phyloP scores from a whole-genome alignment of 2,329 filamentous ascomycete species.

The Graphilbum sp. region DNA sequence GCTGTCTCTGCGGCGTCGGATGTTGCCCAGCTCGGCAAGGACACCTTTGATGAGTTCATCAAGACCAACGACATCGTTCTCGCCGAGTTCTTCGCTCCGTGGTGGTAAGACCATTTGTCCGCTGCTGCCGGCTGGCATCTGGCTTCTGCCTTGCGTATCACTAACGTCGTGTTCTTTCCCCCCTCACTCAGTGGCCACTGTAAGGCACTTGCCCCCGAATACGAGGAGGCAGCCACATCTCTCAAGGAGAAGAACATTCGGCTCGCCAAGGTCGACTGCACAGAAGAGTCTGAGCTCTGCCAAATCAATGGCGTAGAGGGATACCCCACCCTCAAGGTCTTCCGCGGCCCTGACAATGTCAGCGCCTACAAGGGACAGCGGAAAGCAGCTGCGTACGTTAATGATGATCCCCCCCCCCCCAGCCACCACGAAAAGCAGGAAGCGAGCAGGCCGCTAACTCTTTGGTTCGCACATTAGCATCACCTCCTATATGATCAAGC shows the following conservation, averaged over 20 bases:
- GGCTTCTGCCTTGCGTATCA: too few relatives aligned
- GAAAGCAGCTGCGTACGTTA: conserved; percentile 58
- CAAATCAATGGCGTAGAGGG: conserved; percentile 82
- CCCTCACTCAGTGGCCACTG: conserved; percentile 97
- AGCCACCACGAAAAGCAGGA: too few relatives aligned
- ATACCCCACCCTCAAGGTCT: conserved; percentile 97
- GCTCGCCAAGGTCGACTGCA: conserved; percentile 86
- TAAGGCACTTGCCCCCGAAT: conserved; percentile 91
- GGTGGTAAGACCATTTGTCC: conserved; percentile 45
- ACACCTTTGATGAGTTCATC: conserved; percentile 77
- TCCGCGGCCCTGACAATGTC: conserved; percentile 74
- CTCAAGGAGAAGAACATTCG: conserved; percentile 80
- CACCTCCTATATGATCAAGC: conserved; percentile 91
- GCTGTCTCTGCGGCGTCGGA: conserved; percentile 54
- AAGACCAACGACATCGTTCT: conserved; percentile 76
- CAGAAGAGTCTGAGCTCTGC: conserved; percentile 84
- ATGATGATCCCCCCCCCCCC: too few relatives aligned
- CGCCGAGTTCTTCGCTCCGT: conserved; percentile 47
- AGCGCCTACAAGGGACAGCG: conserved; percentile 75
- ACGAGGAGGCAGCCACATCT: conserved; percentile 69
- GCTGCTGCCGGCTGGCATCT: background rate
- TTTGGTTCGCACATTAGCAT: too few relatives aligned
- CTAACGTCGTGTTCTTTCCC: too few relatives aligned
- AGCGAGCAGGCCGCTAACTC: too few relatives aligned
- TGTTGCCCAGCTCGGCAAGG: conserved; percentile 69